phyloP scores from a whole-genome alignment of 345 rosid species.

The Sisymbrium irio region DNA sequence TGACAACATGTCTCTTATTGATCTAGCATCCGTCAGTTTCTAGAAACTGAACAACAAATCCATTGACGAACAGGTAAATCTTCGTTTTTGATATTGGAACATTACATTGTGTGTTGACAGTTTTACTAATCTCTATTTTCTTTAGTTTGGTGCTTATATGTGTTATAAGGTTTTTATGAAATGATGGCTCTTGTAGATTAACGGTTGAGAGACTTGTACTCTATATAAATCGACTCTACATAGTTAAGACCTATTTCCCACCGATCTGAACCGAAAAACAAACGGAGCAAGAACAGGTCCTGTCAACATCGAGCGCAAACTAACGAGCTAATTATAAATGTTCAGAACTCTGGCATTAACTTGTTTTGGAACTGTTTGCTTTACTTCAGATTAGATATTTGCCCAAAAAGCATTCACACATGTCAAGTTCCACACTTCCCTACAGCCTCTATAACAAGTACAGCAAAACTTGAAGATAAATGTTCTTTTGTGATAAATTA shows the following conservation, averaged over 20 bases:
- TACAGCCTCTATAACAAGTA: slow-evolving; percentile 1
- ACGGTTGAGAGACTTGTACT: no score
- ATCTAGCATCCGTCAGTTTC: background rate
- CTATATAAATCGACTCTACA: no score
- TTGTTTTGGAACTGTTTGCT: background rate
- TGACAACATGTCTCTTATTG: background rate
- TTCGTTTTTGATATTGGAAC: no score
- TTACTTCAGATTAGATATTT: background rate
- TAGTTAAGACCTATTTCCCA: no score
- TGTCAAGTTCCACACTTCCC: background rate
- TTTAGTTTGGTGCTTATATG: no score
- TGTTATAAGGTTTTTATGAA: no score
- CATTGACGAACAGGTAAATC: no score
- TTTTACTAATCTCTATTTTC: no score
- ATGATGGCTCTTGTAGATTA: no score
- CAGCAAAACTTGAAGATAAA: background rate
- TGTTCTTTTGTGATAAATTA: background rate
- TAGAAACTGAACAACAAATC: no score
- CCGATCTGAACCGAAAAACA: no score
- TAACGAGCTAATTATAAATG: background rate
- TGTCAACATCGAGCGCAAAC: background rate
- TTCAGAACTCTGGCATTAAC: background rate
- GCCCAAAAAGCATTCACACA: background rate
- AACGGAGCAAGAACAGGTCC: background rate
- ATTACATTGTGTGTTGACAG: no score